A percentile compares a stretch with the other conserved stretches of the same genome.
Evolutionary conservation across 805 yeast species (phyloP).

Genomic region (Nakazawaea ernobii): DNA sequence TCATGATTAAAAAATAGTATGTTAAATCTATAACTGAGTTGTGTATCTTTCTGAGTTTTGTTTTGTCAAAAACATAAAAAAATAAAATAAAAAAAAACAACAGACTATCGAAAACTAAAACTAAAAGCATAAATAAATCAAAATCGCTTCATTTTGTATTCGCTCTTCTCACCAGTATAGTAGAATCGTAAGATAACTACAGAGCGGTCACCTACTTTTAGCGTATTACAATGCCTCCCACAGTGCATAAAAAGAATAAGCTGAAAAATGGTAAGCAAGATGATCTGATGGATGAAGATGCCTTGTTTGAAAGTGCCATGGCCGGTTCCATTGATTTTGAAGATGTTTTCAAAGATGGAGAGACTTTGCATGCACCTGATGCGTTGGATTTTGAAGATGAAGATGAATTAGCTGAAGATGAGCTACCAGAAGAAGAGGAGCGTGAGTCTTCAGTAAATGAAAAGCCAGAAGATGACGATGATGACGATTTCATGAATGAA

Average conservation of each 20-base stretch:
- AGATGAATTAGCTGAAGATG: conserved; percentile 92
- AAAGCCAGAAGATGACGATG: conserved; percentile 26
- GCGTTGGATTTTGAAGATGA: conserved; percentile 94
- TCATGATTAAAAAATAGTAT: conserved; percentile 18
- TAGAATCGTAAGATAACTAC: not conserved
- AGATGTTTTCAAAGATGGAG: conserved; percentile 34
- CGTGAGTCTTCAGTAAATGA: conserved; percentile 7
- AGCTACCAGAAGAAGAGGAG: conserved; percentile 31
- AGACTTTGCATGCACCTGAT: conserved; percentile 77
- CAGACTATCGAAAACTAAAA: no score
- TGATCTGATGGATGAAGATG: conserved; percentile 17
- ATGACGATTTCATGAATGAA: conserved; percentile 32
- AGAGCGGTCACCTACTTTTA: not conserved
- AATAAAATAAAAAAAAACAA: no score
- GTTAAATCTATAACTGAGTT: no score
- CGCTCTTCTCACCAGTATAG: no score
- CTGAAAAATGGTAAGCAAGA: not conserved
- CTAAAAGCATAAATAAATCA: no score
- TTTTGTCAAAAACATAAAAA: no score
- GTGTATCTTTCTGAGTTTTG: no score
- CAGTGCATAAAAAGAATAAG: not conserved
- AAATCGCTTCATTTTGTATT: no score
- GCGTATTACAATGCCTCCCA: not conserved
- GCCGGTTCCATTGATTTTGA: conserved; percentile 25
- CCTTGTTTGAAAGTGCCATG: conserved; percentile 26